Evolutionary conservation across 345 rosid genomes (phyloP).

Genomic region (Syzygium aromaticum): DNA sequence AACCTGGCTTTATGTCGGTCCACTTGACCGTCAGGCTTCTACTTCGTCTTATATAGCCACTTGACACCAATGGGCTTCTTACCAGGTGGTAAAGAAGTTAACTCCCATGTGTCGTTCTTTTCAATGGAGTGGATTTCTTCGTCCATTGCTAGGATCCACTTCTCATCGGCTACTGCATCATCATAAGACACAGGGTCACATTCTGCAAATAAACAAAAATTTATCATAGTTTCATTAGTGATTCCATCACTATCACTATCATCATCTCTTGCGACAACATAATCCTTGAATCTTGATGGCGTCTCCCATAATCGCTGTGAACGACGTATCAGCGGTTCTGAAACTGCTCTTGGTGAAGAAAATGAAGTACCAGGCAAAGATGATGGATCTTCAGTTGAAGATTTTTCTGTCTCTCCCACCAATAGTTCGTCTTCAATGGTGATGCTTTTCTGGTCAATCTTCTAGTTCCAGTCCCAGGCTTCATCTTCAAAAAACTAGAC

Average conservation of each 20-base stretch:
- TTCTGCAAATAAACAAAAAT: too few relatives aligned
- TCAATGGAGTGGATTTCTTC: too few relatives aligned
- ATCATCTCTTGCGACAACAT: not conserved
- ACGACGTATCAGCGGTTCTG: too few relatives aligned
- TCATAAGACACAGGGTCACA: not conserved
- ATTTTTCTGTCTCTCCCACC: not conserved
- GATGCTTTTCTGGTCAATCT: not conserved
- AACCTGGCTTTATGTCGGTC: not conserved
- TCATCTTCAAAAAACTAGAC: not conserved
- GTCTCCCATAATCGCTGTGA: too few relatives aligned
- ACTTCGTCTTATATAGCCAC: not conserved
- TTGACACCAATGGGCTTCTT: not conserved
- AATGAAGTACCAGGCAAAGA: not conserved
- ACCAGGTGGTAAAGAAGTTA: not conserved
- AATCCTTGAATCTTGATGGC: too few relatives aligned
- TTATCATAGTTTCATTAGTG: too few relatives aligned
- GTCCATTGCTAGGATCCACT: not conserved
- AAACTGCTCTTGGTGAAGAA: too few relatives aligned
- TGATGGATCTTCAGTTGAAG: not conserved
- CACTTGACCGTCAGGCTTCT: not conserved
- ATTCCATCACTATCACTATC: too few relatives aligned
- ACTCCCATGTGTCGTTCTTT: not conserved
- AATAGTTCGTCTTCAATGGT: not conserved
- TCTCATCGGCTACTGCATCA: not conserved
- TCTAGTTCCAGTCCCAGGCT: not conserved